These are phyloP conservation scores for Odontarrhena argentea DNA, from an alignment of 345 rosid species.

Conservation along the genomic window DNA sequence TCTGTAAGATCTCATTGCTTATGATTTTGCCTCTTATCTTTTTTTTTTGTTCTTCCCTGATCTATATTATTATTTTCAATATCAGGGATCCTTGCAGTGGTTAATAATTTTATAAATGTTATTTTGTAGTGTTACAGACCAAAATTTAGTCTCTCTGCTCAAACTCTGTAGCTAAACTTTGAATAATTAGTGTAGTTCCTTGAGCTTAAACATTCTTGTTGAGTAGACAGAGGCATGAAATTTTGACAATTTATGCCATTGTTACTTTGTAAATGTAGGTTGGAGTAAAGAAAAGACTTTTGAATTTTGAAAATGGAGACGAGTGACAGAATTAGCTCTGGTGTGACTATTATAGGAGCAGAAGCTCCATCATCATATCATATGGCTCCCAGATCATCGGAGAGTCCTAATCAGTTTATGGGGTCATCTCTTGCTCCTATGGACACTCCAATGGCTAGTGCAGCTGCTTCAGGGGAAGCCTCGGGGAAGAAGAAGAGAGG, in stretches of 20 bases:
- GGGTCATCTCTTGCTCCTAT: slow-evolving; percentile 42
- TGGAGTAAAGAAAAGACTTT: neutral
- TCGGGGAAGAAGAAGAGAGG: slow-evolving; percentile 80
- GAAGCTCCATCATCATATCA: slow-evolving; percentile 77
- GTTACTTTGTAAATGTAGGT: slow-evolving; percentile 25
- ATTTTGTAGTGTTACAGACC: no score
- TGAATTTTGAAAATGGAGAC: slow-evolving; percentile 47
- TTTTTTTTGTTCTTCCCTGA: neutral
- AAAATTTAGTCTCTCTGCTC: no score
- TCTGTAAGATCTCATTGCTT: neutral
- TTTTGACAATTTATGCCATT: neutral
- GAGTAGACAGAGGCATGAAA: no score
- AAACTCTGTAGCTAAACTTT: no score
- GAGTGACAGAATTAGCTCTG: slow-evolving; percentile 58
- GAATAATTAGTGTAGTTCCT: no score
- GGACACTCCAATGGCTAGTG: slow-evolving; percentile 43
- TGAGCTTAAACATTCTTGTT: neutral
- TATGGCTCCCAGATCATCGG: slow-evolving; percentile 59
- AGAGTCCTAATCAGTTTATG: slow-evolving; percentile 49
- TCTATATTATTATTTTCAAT: neutral
- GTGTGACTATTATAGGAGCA: slow-evolving; percentile 74
- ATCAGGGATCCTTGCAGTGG: no score
- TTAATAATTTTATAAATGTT: no score
- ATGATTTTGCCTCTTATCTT: slow-evolving; percentile 8
- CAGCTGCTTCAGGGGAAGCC: slow-evolving; percentile 50